Base-by-base conservation (phyloP, 768 basidiomycete species). In the Leccinum broughii region DNA sequence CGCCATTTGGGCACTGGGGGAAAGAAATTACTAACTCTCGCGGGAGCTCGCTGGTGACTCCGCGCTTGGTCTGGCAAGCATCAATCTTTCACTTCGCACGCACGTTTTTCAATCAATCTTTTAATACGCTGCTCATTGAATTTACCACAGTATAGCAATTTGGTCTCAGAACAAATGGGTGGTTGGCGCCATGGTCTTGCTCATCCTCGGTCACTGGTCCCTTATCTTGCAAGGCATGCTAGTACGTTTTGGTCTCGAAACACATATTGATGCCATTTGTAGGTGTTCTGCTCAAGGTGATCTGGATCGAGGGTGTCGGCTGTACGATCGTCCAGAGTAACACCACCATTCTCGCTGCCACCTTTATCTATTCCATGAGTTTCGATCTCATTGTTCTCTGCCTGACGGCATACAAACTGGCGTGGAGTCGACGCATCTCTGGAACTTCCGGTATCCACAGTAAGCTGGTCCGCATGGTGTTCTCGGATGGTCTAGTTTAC, bases 341-440 rank as follows among this genome's bases (percentile, higher is more conserved):
- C 68, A 90, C 84, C 70, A 83, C 70, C 9, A 73, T 89, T 55
- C 80, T 90, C 34, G 85, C 86, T 5, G 84, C 85, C 3, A 86
- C 86, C 4, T 90, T 89, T 71, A 86, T 89, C 34, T 90, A 90
- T 65, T 85, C 88, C 32, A 91, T 90, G 89, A 77, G 78, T 67
- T 89, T 90, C 68, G 89, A 90, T 68, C 74, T 88, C 22, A 59
- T 81, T 30, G 86, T 89, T 41, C 78, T 90, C 50, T 60, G 76
- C 26, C 72, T 90, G 63, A 88, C 83, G 39, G 82, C 80, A 13
- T 84, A 81, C 72, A 89, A 87, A 68, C 80, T 90, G 24, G 72
- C 71, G 15, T 72, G 71, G 73, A 60, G 60, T 10, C 62, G 56
- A 37, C 64, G 60, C 13, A 14, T 61, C 28, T 57, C 64, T 48